Conservation (phyloP, 768 basidiomycete genomes). For the Trametes cinnabarina region DNA sequence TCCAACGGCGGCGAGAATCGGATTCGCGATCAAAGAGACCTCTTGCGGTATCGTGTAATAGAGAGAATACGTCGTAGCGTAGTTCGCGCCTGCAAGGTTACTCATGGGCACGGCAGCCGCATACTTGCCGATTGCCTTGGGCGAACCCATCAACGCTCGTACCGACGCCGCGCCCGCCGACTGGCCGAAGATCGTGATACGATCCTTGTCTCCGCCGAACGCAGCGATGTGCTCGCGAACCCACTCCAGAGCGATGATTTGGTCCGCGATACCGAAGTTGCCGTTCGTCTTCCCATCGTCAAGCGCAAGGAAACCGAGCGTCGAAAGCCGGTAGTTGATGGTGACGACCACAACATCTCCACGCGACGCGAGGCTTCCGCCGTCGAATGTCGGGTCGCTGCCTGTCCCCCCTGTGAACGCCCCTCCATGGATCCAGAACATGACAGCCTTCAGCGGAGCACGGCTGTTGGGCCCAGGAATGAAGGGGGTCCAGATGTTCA, state of each 20-base stretch:
- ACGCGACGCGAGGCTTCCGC: conserved; percentile 44
- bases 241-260: conserved; percentile 42
- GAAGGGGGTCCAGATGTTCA: conserved; percentile 47
- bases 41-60: conserved; percentile 48
- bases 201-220: conserved; percentile 57
- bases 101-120: conserved; percentile 37
- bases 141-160: conserved; percentile 31
- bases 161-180: conserved; percentile 51
- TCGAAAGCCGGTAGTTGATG: conserved; percentile 39
- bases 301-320: conserved; percentile 44
- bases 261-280: conserved; percentile 47
- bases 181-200: conserved; percentile 54
- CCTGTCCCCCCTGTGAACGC: conserved; percentile 43
- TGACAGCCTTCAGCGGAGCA: conserved; percentile 38
- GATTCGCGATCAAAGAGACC: conserved; percentile 33
- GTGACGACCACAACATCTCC: conserved; percentile 42
- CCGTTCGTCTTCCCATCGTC: conserved; percentile 43
- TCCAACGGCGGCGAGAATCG: conserved; percentile 39
- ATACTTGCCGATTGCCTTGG: conserved; percentile 34
- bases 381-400: conserved; percentile 41
- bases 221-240: conserved; percentile 50
- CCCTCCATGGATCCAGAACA: conserved; percentile 54
- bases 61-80: conserved; percentile 47
- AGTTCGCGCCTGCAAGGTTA: conserved; percentile 49
- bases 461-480: conserved; percentile 26